Evolutionary conservation across 305 asterid genomes (phyloP), one percentile per base, ranked within the genome.

Genomic region (Ruellia speciosa): DNA sequence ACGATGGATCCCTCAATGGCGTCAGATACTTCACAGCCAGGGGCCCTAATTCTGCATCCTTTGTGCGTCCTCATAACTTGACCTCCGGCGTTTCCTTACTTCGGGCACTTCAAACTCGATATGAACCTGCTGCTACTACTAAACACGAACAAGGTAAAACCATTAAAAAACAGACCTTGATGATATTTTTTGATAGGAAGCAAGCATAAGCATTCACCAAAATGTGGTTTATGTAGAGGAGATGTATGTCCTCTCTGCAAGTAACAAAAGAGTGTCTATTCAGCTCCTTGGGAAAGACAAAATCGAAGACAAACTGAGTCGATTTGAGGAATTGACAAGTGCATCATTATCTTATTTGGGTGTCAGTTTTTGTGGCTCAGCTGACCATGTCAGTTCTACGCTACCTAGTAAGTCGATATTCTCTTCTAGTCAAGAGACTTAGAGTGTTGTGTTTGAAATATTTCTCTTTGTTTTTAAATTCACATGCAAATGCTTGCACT

Each of bases 221-320:
- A 51, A 54, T 70, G 53, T 59, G 60, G 43, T 60, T 71, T 61
- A 14, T 75, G 35, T 74, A 88, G 99, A 92, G 66, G 99, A 88
- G 78, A 92, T 92, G 99, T 92, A 92, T 72, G 95, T 92, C 77
- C 87, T 92, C 53, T 92, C 99, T 56, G 79, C 96, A n/a, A 81
- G 82, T 58, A 88, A 88, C 74, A 83, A 81, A 68, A 82, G 82
- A 60, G 95, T 92, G 46, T 72, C 99, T 6, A 72, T 92, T 47
- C 77, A 92, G 83, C 84, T 92, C 20, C 79, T 92, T 52, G 99
- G 99, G 43, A 84, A 78, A 77, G 88, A 88, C 46, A 70, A 86
- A 70, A 73, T 88, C 40, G 94, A 92, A 75, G 86, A 82, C 80
- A 88, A 78, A 72, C 40, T 86, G 66, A 79, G 95, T 71, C 84